Evolutionary conservation across 768 basidiomycete species (phyloP), one percentile per base, ranked within the genome.

Genomic region (Termitomyces sp.): DNA sequence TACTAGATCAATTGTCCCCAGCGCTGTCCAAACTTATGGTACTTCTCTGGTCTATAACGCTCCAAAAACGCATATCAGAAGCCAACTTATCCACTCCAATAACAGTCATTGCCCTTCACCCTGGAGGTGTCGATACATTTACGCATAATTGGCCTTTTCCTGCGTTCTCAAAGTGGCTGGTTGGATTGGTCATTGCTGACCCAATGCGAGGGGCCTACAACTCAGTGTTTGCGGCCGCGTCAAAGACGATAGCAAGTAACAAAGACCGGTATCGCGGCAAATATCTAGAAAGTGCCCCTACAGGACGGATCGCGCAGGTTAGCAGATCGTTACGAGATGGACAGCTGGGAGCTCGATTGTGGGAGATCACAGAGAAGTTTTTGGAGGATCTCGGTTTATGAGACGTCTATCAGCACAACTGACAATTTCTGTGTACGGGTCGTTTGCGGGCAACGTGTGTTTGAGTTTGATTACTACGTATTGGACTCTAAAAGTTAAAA

Each of bases 11-110:
- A 22, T 8, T 29, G 9, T 20, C 7, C 33, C 7, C n/a, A 85
- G 86, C 65, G 0, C 66, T 75, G 36, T 72, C 80, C 48, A 86
- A 87, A 64, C 67, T 85, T n/a, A 75, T 78, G 18, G 75, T 73
- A 50, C 67, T 80, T 31, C 71, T 86, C 18, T 83, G 75, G 58
- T 39, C 37, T 18, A 76, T 72, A 29, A 74, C 79, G 60, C 68
- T 87, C 18, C 83, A 86, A 56, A 71, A 70, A 34, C 77, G 66
- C 22, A 68, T 86, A 29, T 73, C 77, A 45, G 65, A 62, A 0
- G 65, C 68, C 37, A 68, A 65, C 16, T 63, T 69, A 0, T 64
- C 68, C 8, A 63, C 71, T 0, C 70, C 70, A 10, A 76, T 79
- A 50, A 73, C 72, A 3, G 71, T 65, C 26, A 68, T 81, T 18